Percentiles rank a stretch among this genome's conserved stretches.
These are phyloP conservation scores for Pythium sukuiense DNA, from an alignment of 352 stramenopile genomes.

Conservation along the genomic window DNA sequence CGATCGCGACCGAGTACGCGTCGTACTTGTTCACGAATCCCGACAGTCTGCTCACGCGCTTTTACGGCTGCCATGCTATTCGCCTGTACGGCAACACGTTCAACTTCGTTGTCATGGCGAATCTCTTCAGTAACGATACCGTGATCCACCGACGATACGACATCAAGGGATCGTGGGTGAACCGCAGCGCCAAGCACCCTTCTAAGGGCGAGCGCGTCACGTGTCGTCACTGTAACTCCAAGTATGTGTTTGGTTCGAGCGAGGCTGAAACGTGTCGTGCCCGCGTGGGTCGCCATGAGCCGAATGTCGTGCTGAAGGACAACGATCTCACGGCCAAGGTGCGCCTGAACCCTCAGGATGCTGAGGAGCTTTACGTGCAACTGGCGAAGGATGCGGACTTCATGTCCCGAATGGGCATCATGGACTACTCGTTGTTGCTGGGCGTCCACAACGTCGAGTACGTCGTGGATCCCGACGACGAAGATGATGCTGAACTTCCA, in stretches of 20 bases:
- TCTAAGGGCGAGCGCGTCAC: conserved; percentile 85
- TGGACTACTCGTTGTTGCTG: conserved; percentile 91
- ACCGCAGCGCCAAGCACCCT: conserved; percentile 84
- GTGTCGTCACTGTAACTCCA: conserved; percentile 86
- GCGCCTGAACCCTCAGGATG: conserved; percentile 66
- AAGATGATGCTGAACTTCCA: conserved; percentile 33
- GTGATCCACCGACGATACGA: conserved; percentile 87
- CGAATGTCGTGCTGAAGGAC: conserved; percentile 87
- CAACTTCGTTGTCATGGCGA: conserved; percentile 90
- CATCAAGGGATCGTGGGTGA: conserved; percentile 89
- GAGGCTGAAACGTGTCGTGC: conserved; percentile 76
- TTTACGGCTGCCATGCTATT: conserved; percentile 89
- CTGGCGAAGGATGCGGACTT: conserved; percentile 87
- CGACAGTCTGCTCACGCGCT: conserved; percentile 85
- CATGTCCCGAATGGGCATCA: conserved; percentile 81
- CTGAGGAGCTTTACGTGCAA: conserved; percentile 84
- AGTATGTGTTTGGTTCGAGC: conserved; percentile 83
- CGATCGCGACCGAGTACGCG: conserved; percentile 78
- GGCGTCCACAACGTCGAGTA: conserved; percentile 90
- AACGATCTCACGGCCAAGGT: conserved; percentile 87
- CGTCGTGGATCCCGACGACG: conserved; percentile 69
- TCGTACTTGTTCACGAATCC: conserved; percentile 83
- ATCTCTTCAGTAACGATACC: conserved; percentile 82
- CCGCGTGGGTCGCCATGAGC: conserved; percentile 79
- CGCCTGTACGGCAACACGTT: conserved; percentile 87